These are phyloP conservation scores for Globisporangium barbulae DNA, from an alignment of 352 stramenopile genomes.

Conservation along the genomic window DNA sequence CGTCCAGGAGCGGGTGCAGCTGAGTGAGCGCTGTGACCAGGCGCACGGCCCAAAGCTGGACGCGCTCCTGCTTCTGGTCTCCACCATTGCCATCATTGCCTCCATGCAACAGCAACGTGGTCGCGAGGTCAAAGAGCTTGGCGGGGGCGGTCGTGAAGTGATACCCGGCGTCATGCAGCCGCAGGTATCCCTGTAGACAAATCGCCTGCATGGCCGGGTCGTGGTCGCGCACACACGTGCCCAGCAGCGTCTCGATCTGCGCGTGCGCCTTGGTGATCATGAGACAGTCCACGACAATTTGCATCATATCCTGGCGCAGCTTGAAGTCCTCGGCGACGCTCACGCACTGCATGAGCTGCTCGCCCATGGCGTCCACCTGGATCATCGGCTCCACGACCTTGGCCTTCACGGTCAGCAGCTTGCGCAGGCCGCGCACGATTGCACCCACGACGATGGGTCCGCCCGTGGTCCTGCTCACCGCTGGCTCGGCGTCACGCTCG, in stretches of 20 bases:
- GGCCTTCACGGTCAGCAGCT: slow-evolving; percentile 54
- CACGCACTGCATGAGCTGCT: slow-evolving; percentile 76
- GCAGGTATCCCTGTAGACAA: slow-evolving; percentile 53
- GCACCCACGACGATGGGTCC: slow-evolving; percentile 54
- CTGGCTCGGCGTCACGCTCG: slow-evolving; percentile 6
- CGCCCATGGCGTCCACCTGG: slow-evolving; percentile 71
- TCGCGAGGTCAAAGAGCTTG: slow-evolving; percentile 35
- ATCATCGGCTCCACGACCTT: slow-evolving; percentile 77
- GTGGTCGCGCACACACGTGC: slow-evolving; percentile 51
- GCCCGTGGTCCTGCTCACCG: slow-evolving; percentile 23
- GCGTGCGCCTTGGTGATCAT: slow-evolving; percentile 35
- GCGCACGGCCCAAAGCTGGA: slow-evolving; percentile 31
- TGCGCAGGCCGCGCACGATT: slow-evolving; percentile 58
- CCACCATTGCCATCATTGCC: slow-evolving; percentile 19
- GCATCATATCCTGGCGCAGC: slow-evolving; percentile 67
- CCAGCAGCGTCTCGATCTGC: slow-evolving; percentile 40
- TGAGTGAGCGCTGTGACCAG: slow-evolving; percentile 28
- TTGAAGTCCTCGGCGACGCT: slow-evolving; percentile 75
- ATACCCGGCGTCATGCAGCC: slow-evolving; percentile 39
- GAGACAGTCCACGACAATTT: slow-evolving; percentile 70
- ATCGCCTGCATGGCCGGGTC: slow-evolving; percentile 51
- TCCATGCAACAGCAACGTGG: slow-evolving; percentile 31
- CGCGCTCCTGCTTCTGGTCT: slow-evolving; percentile 2
- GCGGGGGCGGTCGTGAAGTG: slow-evolving; percentile 10
- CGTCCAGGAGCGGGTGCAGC: slow-evolving; percentile 22